Evolutionary conservation across 2,329 filamentous ascomycete genomes (phyloP), one percentile per base, ranked within the genome.

Genomic region (Coniochaeta ligniaria): DNA sequence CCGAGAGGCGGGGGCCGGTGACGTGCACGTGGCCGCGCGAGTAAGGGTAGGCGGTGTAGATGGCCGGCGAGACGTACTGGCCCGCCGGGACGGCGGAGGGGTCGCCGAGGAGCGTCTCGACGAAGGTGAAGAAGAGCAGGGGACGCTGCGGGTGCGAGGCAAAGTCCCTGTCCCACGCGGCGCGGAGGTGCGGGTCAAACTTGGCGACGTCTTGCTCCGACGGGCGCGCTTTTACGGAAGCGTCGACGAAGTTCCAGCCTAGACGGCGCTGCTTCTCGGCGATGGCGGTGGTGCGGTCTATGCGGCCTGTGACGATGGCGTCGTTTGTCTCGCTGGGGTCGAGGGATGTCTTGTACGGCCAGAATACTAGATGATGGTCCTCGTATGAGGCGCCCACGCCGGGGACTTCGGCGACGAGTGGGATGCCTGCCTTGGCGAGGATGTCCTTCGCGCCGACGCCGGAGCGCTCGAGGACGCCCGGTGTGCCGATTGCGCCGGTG

Each of bases 21-120:
- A 88, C 86, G 72, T 89, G 85, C 60, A 88, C 78, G 60, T 78
- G 76, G 1, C 86, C 86, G 0, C 84, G 80, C 1, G 83, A 87
- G 67, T 80, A 83, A 0, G 86, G 85, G 66, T 88, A 86, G 0
- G 77, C 77, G 0, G 80, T 83, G 70, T 83, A 88, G 3, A 75
- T 75, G 0, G 75, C 80, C 14, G 80, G 68, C 0, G 79, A 78
- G 33, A 85, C 72, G 63, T 86, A 86, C 63, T 86, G 81, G 52
- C 65, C 70, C 0, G 66, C 63, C 0, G 72, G 71, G 1, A 79
- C 65, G 1, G 68, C 65, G 0, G 71, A 70, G 0, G 72, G 78
- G 47, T 81, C 76, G 0, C 75, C 78, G 1, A 79, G 71, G 66
- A 77, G 80, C 69, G 66, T 64, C 43, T 69, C 73, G 57, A 76